These are phyloP conservation scores for Pythium dissimile DNA, from an alignment of 352 stramenopile genomes.

Conservation along the genomic window DNA sequence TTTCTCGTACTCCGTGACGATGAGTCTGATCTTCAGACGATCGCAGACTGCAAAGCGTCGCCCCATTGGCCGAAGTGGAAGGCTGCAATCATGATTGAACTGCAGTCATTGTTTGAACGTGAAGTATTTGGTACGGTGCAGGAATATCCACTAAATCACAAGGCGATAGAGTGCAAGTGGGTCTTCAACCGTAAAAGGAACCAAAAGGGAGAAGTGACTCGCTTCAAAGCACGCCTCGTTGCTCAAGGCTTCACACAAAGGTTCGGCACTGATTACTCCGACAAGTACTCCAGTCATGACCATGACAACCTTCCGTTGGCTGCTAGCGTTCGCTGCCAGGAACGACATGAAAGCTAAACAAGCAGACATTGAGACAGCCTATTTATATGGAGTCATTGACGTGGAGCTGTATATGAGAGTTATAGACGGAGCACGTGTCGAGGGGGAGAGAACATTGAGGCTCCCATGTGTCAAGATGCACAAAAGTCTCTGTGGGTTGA, in stretches of 20 bases:
- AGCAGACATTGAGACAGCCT: constrained; percentile 22
- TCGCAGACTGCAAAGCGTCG: constrained; percentile 4
- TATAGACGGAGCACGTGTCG: constrained; percentile 17
- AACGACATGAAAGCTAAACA: constrained; percentile 13
- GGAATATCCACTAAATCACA: no score
- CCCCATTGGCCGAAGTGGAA: constrained; percentile 13
- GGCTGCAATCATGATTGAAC: constrained; percentile 5
- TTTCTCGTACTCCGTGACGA: neutral
- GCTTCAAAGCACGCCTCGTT: constrained; percentile 16
- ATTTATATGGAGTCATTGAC: constrained; percentile 19
- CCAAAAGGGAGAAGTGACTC: constrained; percentile 3
- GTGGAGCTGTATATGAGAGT: constrained; percentile 20
- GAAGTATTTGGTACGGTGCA: no score
- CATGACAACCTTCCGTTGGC: constrained; percentile 17
- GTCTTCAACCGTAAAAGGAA: constrained; percentile 10
- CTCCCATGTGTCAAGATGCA: constrained; percentile 9
- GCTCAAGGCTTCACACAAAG: constrained; percentile 18
- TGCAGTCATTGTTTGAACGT: constrained; percentile 8
- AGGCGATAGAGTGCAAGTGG: constrained; percentile 18
- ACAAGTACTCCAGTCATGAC: constrained; percentile 22
- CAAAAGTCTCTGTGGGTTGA: constrained; percentile 16
- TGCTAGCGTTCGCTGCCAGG: constrained; percentile 16
- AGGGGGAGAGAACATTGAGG: constrained; percentile 14
- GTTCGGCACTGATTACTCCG: constrained; percentile 16
- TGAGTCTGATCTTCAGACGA: constrained; percentile 8